Evolutionary conservation across 495 filamentous ascomycete species (phyloP), one percentile per base, ranked within the genome.

Genomic region (Podospora bellae-mahoneyi): DNA sequence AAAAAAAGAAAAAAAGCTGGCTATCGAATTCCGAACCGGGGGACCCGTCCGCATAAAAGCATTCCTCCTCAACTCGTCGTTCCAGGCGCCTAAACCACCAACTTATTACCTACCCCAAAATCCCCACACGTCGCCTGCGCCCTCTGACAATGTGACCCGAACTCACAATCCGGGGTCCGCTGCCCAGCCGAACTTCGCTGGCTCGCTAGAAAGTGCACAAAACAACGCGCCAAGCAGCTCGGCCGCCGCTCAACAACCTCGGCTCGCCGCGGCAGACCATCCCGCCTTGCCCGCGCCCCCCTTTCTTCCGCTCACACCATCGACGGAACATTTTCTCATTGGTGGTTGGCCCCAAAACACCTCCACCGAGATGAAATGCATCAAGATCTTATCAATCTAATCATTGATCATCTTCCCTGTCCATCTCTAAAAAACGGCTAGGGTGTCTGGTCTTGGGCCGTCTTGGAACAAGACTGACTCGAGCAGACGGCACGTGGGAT

Each of bases 371-470:
- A 48, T 48, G 13, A 48, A 48, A 48, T 10, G 23, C 55, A 58
- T 58, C 55, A 58, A 58, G n/a, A 58, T 58, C 55, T 58, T 58
- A 58, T 58, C 55, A 58, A 58, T 58, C 55, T 58, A 58, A 58
- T 58, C 55, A 58, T 58, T 26, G 7, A 39, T 61, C 39, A 32
- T 56, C 26, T 53, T 60, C 30, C 58, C n/a, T 57, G 5, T 32
- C 34, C 34, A 32, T 60, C 58, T 48, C 39, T 48, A 3, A 10
- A 2, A 48, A 48, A 16, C 7, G 13, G 15, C 39, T 13, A 48
- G 39, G 39, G 39, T 48, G 39, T 48, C 39, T 48, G 39, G 39
- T 48, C 39, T 48, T 48, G 39, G 39, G 39, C 2, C 9, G 39
- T 48, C 39, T 48, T 48, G 39, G 39, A 48, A 48, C 2, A 2